Percentiles rank a stretch among this genome's conserved stretches.
Conservation (phyloP, 192 early-diverging fungal species). For the Gigaspora rosea region DNA sequence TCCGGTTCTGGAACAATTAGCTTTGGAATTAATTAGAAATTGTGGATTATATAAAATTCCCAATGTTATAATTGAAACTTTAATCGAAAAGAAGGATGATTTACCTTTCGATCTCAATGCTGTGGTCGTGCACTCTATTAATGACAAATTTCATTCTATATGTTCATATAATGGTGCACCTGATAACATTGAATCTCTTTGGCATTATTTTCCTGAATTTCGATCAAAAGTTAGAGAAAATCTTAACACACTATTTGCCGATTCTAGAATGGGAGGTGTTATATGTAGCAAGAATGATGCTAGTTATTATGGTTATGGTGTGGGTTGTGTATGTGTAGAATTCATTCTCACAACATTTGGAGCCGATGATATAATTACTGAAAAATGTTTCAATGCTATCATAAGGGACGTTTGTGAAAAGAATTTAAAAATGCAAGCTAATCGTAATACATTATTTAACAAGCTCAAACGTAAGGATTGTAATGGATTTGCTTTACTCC, state of each 20-base stretch:
- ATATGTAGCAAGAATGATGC: constrained; percentile 7
- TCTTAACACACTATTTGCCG: background rate
- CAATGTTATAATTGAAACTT: constrained; percentile 9
- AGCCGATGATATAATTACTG: background rate
- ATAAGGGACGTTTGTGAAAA: background rate
- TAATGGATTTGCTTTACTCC: background rate
- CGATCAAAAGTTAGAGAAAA: background rate
- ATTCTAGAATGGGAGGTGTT: background rate
- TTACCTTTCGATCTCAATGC: background rate
- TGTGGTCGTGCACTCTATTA: background rate
- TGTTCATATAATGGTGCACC: constrained; percentile 8
- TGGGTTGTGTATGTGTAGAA: background rate
- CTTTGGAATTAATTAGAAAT: constrained; percentile 8
- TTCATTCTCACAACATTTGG: constrained; percentile 13
- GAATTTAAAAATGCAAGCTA: background rate
- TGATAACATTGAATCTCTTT: constrained; percentile 4
- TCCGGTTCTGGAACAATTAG: constrained; percentile 8
- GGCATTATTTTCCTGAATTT: constrained; percentile 8
- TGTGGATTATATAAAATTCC: constrained; percentile 14
- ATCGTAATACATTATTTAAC: background rate
- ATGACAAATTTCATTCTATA: constrained; percentile 17
- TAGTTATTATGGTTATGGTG: constrained; percentile 20
- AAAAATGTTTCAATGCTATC: constrained; percentile 4
- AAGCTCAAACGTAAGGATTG: background rate
- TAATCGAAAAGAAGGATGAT: background rate